Evolutionary conservation across 1,139 yeast species (phyloP), one percentile per base, ranked within the genome.

Genomic region (Tardiomyces digboiensis): DNA sequence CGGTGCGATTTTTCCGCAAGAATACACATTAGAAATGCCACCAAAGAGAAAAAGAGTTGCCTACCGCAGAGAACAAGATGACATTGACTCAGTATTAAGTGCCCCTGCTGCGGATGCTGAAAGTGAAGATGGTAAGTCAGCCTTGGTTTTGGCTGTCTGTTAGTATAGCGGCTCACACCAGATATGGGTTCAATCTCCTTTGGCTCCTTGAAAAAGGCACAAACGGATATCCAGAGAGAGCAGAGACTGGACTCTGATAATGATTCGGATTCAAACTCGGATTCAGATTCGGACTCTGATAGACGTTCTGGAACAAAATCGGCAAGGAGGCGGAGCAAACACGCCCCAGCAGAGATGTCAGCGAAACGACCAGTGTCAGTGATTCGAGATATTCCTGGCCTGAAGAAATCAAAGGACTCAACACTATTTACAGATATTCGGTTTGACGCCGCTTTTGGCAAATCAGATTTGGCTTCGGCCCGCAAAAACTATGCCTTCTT

Each of bases 401-500:
- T 85, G 39, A 74, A 71, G 37, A 52, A 55, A 19, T 37, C 41
- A 46, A 43, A 45, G 16, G 66, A 67, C 40, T 60, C 70, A 39
- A 61, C 69, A 26, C 61, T 80, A 36, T 78, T 83, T 58, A 72
- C 78, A 43, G 98, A 91, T 66, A 80, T 93, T 29, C 72, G 98
- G 53, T 91, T 91, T 61, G 96, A 89, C 63, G 76, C 93, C 1
- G 88, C 95, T 0, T 78, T 80, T 51, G 97, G 97, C 46, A 82
- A 79, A 55, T 85, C 94, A 0, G 91, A 88, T 58, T 65, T 77
- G 46, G 67, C 70, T 29, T 71, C 72, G 47, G 75, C 69, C 10
- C 71, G 97, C 45, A 76, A 78, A 56, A 80, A 89, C 58, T 91
- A 91, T 66, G 76, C 79, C 39, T 91, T 91, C 57, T 66, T 91